Evolutionary conservation across 148 eudicot species (phyloP), one percentile per base, ranked within the genome.

Genomic region (Linanthus parryae): DNA sequence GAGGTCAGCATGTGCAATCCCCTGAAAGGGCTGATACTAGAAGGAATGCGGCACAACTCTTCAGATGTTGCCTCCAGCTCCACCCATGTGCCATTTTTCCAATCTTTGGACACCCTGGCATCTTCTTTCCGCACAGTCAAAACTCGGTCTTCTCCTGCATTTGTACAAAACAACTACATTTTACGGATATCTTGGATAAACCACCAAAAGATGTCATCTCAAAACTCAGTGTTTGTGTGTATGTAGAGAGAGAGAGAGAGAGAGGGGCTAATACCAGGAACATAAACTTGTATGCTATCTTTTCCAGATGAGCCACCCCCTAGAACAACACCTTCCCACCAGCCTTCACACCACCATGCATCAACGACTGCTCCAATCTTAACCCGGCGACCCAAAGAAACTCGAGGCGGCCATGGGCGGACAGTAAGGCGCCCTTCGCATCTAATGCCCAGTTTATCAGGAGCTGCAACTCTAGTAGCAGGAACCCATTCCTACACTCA

Each of bases 301-400:
- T 22, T 40, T 39, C 44, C 57, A 36, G 57, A 36, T 15, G 34
- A 17, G 34, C 59, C 41, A 20, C 23, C 31, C 43, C 61, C 64
- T 0, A 29, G 55, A 19, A 75, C 56, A 36, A 75, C 63, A 59
- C 70, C 66, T 63, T 75, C 80, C 76, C 80, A 75, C 76, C 76
- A 75, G 27, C 73, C 73, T 42, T 71, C 57, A 7, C 53, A 23
- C 76, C 69, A 67, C 76, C 76, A 75, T 24, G 62, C 70, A 58
- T 71, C 80, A 59, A 75, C 73, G 37, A 73, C 33, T n/a, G 58
- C 58, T 28, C 80, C 76, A 11, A 71, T 47, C 61, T 58, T 64
- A 26, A 59, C 23, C 3, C 23, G 31, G n/a, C 38, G 7, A 28
- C 35, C 63, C 1, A 52, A 55, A 21, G 60, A 52, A 42, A 62